Evolutionary conservation across 768 basidiomycete species (phyloP), one percentile per base, ranked within the genome.

Genomic region (Trametes punicea): DNA sequence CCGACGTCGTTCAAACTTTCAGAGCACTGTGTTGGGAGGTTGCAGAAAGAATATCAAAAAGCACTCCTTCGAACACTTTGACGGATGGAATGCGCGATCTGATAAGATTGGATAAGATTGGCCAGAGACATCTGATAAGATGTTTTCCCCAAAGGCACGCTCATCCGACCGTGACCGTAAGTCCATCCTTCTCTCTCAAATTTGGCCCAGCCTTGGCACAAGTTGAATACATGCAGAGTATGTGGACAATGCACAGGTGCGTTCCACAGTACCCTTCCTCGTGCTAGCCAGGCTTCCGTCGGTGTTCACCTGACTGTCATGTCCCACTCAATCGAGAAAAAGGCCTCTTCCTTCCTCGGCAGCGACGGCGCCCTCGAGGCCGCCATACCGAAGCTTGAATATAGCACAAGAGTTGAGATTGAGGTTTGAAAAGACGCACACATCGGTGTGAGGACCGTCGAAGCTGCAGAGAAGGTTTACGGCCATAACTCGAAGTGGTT

Each of bases 401-500:
- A 48, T 45, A 20, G 39, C 20, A 34, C 46, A 5, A 42, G 34
- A 27, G 15, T 46, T 41, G 55, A 50, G 42, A 18, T 51, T 9
- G 47, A 48, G 27, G 18, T 30, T n/a, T 65, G 66, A 52, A 55
- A 64, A 30, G 70, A 73, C 18, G 68, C 69, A 2, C 65, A 72
- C n/a, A 42, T 51, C 13, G 81, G 81, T 31, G 80, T 81, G 25
- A 70, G 65, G 51, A 75, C 71, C 20, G 77, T 81, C 11, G 75
- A 84, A 61, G 81, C 80, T 2, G 74, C 78, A 1, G 74, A 79
- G 36, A 75, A 73, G 55, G 76, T 82, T 11, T 78, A 78, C 46
- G 79, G 80, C 25, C 78, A 71, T 41, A 80, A 77, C 60, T 79
- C 80, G 3, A 80, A 77, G 55, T 85, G 83, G 82, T 71, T 73